Evolutionary conservation across 2,329 filamentous ascomycete genomes (phyloP), one percentile per base, ranked within the genome.

Genomic region (Cytospora schulzeri): DNA sequence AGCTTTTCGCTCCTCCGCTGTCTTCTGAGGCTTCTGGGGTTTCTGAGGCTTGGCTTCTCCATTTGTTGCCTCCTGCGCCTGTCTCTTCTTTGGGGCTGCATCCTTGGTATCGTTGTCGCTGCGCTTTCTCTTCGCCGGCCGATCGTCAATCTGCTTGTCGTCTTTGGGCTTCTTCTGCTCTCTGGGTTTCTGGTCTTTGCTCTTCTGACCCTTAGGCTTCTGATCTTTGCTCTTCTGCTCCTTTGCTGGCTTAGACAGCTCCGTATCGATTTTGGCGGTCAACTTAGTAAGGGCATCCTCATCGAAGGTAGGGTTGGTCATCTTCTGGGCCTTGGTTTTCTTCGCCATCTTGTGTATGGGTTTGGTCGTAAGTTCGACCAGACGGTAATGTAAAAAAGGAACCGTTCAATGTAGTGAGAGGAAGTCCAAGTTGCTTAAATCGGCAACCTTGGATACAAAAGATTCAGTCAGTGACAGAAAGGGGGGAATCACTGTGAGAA

Each of bases 231-330:
- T 35, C 33, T 35, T 35, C 67, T 68, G 73, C 52, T 64, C 69
- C 67, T 63, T 74, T 68, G 65, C 77, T 52, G 74, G 69, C 54
- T 75, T 72, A 45, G 76, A 72, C 68, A 88, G 77, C 62, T 79
- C 80, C 69, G 82, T 78, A 69, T 87, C 84, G 67, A 88, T 85
- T 71, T 81, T 83, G 38, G 81, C 79, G 6, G 85, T 88, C 70
- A 88, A 73, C 65, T 82, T 78, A 9, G 79, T 78, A 63, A 88
- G 74, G 7, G 83, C 77, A 45, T 78, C 75, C 66, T 83, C 79
- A 67, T 86, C 79, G 66, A 88, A 83, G n/a, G 65, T 64, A 28
- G 69, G 66, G 57, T 63, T 70, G 48, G 61, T 57, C 22, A 33
- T 67, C 31, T 61, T 69, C 66, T 77, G 76, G 65, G 69, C 71